Evolutionary conservation across 1,284 basidiomycete species (phyloP).

Genomic region (Exobasidium rhododendri): DNA sequence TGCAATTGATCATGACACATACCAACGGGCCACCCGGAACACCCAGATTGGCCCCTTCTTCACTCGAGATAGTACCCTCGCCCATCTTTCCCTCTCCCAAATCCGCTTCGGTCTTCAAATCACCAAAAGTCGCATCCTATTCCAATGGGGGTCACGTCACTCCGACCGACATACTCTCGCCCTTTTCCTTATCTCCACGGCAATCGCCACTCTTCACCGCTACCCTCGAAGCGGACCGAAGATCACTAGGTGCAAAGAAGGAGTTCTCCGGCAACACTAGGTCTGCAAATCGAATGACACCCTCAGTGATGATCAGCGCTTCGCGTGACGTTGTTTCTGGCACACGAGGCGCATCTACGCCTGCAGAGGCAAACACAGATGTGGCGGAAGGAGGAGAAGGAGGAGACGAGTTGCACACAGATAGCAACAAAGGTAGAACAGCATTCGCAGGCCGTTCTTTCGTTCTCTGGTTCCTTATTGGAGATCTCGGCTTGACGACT

Average conservation of each 20-base stretch:
- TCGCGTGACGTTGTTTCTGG: not conserved
- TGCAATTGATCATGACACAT: constrained; percentile 22
- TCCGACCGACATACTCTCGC: not conserved
- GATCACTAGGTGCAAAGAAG: not conserved
- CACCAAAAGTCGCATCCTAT: not conserved
- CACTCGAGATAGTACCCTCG: constrained; percentile 36
- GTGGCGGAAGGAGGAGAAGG: not conserved
- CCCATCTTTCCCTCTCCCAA: constrained; percentile 26
- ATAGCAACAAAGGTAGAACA: too few relatives aligned
- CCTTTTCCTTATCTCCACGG: not conserved
- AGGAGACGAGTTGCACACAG: not conserved
- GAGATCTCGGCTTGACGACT: constrained; percentile 32
- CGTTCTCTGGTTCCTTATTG: constrained; percentile 40
- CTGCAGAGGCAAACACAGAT: not conserved
- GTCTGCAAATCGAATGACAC: not conserved
- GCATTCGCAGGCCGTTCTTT: constrained; percentile 18
- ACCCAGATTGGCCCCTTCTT: constrained; percentile 34
- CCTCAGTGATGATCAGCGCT: not conserved
- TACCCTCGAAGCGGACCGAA: not conserved
- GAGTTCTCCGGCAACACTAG: not conserved
- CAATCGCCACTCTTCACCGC: not conserved
- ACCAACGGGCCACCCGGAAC: constrained; percentile 31
- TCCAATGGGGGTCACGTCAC: not conserved
- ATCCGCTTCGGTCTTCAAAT: not conserved
- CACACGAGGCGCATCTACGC: not conserved